Evolutionary conservation across 1,284 basidiomycete species (phyloP).

Genomic region (Tylopilus sp.): DNA sequence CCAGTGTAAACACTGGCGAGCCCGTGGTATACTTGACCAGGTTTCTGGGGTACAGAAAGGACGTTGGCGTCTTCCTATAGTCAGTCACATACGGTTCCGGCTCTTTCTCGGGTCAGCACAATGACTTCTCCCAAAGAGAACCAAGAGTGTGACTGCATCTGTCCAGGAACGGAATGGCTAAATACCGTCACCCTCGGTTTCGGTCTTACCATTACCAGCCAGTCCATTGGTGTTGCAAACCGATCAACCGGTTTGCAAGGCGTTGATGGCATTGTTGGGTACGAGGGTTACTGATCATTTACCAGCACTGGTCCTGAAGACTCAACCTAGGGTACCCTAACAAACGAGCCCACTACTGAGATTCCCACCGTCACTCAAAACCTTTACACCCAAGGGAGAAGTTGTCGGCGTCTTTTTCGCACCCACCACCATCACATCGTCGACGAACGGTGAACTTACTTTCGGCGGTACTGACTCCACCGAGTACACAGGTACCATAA

Average conservation of each 20-base stretch:
- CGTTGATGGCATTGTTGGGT: conserved; percentile 33
- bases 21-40: conserved; percentile 40
- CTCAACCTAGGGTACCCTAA: conserved; percentile 29
- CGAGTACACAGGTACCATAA: conserved; percentile 46
- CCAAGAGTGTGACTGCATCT: conserved; percentile 1
- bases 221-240: conserved; percentile 33
- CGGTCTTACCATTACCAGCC: conserved; percentile 24
- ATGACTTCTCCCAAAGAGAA: not conserved
- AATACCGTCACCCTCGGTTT: conserved; percentile 29
- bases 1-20: conserved; percentile 41
- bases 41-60: not conserved
- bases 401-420: conserved; percentile 40
- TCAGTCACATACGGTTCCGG: conserved; percentile 32
- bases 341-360: not conserved
- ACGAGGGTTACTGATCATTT: conserved; percentile 37
- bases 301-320: conserved; percentile 31
- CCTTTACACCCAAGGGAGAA: conserved; percentile 31
- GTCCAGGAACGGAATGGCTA: conserved; percentile 23
- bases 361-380: conserved; percentile 39
- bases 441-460: conserved; percentile 41
- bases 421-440: conserved; percentile 30
- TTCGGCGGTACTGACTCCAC: conserved; percentile 48
- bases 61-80: conserved; percentile 25
- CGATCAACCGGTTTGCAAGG: conserved; percentile 24
- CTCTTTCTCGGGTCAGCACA: conserved; percentile 35